Base-by-base conservation (phyloP, 805 yeast genomes). In the Schwanniomyces sp. region DNA sequence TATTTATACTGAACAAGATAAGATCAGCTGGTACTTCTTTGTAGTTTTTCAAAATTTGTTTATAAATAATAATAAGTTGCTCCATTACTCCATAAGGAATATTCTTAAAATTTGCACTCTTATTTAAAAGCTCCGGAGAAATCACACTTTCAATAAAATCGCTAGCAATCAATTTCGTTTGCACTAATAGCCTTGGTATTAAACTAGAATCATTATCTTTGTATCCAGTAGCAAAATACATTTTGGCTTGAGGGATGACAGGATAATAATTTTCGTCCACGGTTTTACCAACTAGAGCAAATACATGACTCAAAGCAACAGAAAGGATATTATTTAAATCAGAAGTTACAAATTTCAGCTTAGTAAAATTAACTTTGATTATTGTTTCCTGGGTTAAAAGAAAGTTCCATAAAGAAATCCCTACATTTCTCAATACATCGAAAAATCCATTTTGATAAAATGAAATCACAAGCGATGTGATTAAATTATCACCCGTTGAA, bases 391-490 rank as follows among this genome's bases (percentile, higher is more conserved):
- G 50, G 45, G 25, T 42, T 10, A 48, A 57, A 37, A 51, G 55
- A 46, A 17, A 48, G 14, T 27, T 49, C 63, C 55, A 74, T 37
- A 45, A 51, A 4, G 21, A 47, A 27, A 48, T 52, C 40, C 54
- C 66, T 54, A 34, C 51, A 4, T 66, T 61, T 36, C 63, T 64
- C 40, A 75, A 56, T 5, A 52, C 55, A 2, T 63, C 56, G 46
- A 75, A 75, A 4, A 84, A 83, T 7, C 77, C 79, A 37, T 67
- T 58, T 55, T 83, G 84, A 47, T 82, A 66, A 40, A 84, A 73
- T n/a, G 76, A 59, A 21, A 82, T 69, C 2, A 69, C 62, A 51
- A 80, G 61, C 0, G 79, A 56, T 0, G 79, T 70, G 30, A 70
- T 72, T 4, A 74, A 44, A 2, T 48, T 11, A 16, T 59, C 63